phyloP scores from a whole-genome alignment of 257 asterid genomes.

The Ilex aquifolium region DNA sequence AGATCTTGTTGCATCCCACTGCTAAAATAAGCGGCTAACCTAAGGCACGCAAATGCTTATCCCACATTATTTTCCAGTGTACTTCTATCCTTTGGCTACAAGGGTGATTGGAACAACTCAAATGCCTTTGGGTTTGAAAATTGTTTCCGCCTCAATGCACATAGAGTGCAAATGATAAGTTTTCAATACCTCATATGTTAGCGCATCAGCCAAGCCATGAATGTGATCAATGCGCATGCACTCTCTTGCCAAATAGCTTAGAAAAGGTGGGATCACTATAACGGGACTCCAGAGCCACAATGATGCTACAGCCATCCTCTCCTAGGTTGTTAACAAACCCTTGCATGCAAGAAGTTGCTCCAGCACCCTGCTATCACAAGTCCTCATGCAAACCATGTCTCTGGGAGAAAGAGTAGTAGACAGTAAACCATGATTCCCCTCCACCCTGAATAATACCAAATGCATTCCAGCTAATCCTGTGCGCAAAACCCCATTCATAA shows the following conservation, averaged over 20 bases:
- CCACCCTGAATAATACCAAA: conserved; percentile 78
- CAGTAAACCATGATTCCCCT: conserved; percentile 85
- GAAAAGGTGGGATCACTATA: conserved; percentile 90
- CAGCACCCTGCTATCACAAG: conserved; percentile 89
- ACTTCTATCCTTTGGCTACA: no score
- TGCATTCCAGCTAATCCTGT: conserved; percentile 98
- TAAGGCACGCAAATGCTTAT: no score
- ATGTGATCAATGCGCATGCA: conserved; percentile 94
- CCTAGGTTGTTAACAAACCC: conserved; percentile 88
- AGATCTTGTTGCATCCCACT: no score
- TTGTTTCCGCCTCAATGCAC: not conserved
- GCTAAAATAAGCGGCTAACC: no score
- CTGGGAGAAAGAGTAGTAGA: conserved; percentile 95
- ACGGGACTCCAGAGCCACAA: conserved; percentile 89
- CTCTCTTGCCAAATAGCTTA: conserved; percentile 77
- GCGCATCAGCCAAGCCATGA: conserved; percentile 87
- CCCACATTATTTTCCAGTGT: no score
- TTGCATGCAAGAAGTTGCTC: conserved; percentile 85
- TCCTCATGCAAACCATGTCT: conserved; percentile 96
- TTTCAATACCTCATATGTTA: conserved; percentile 78
- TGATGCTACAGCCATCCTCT: conserved; percentile 87
- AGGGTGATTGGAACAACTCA: no score
- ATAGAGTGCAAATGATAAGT: no score
- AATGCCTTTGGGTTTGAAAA: no score
- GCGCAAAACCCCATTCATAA: conserved; percentile 6